These are phyloP conservation scores for Zizania latifolia DNA, from an alignment of 176 grass and related monocot species.

Conservation along the genomic window DNA sequence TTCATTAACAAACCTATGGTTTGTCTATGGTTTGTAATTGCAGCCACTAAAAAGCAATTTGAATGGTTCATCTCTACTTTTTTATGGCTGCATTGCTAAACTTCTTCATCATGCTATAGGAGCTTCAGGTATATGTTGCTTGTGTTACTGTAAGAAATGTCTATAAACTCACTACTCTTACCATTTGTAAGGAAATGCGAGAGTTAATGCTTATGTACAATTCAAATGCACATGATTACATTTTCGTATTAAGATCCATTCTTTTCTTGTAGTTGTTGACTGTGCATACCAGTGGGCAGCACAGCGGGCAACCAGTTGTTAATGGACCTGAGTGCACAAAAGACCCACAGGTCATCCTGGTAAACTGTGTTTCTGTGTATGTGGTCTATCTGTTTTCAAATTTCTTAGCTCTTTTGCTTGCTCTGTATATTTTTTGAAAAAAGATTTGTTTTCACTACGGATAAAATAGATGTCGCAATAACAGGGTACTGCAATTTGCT, in stretches of 20 bases:
- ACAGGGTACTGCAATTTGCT: neutral
- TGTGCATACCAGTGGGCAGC: conserved; percentile 58
- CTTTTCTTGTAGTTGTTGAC: conserved; percentile 63
- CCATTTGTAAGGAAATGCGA: no score
- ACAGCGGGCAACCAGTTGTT: conserved; percentile 78
- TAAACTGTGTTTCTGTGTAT: neutral
- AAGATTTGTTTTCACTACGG: no score
- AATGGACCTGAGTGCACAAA: conserved; percentile 63
- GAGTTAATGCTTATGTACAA: no score
- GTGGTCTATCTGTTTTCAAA: neutral
- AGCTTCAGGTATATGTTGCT: conserved; percentile 47
- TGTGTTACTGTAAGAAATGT: neutral
- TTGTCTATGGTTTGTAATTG: no score
- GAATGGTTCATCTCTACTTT: conserved; percentile 74
- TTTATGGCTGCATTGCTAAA: no score
- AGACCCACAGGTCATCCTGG: conserved; percentile 43
- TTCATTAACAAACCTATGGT: no score
- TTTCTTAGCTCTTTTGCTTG: neutral
- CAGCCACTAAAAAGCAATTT: conserved; percentile 83
- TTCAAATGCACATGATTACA: no score
- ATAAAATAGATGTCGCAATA: no score
- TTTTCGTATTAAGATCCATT: conserved; percentile 10
- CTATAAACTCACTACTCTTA: no score
- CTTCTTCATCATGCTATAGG: conserved; percentile 62
- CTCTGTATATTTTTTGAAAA: no score